phyloP scores from a whole-genome alignment of 192 early-diverging fungal genomes.

The Coemansia sp. region DNA sequence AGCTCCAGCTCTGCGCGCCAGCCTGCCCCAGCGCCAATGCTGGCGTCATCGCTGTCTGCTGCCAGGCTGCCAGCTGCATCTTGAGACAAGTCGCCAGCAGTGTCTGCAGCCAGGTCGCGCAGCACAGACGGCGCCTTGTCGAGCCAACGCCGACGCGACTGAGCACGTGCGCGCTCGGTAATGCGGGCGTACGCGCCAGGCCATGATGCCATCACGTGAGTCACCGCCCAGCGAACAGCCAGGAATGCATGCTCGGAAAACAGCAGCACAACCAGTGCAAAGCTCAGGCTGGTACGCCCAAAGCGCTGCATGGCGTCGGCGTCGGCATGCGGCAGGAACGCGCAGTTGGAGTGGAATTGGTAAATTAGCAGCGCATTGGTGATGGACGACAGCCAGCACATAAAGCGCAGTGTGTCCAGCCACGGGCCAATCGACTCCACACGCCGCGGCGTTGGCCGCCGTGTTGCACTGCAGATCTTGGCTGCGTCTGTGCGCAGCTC shows the following conservation, averaged over 20 bases:
- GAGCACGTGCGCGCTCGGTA: constrained; percentile 35
- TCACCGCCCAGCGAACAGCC: constrained; percentile 37
- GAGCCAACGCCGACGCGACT: constrained; percentile 46
- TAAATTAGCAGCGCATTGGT: constrained; percentile 57
- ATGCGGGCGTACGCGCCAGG: constrained; percentile 44
- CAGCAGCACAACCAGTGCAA: constrained; percentile 49
- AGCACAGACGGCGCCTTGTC: constrained; percentile 28
- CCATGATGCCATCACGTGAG: constrained; percentile 46
- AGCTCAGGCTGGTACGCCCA: constrained; percentile 45
- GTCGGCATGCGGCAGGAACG: constrained; percentile 28
- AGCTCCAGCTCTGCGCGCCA: constrained; percentile 36
- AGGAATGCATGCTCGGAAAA: constrained; percentile 50
- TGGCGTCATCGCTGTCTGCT: not conserved
- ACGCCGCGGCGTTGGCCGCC: constrained; percentile 68
- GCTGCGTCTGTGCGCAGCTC: constrained; percentile 89
- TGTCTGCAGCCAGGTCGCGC: constrained; percentile 24
- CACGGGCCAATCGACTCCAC: constrained; percentile 79
- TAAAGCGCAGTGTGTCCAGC: constrained; percentile 60
- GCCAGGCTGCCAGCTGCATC: not conserved
- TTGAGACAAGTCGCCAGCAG: not conserved
- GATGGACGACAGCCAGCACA: constrained; percentile 56
- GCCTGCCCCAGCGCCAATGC: constrained; percentile 1
- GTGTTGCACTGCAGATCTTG: constrained; percentile 77
- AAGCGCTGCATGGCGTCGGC: constrained; percentile 34
- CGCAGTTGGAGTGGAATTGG: constrained; percentile 47